Percentiles rank a stretch among this genome's conserved stretches.
phyloP scores from a whole-genome alignment of 2,329 filamentous ascomycete species.

The Exophiala oligosperma region DNA sequence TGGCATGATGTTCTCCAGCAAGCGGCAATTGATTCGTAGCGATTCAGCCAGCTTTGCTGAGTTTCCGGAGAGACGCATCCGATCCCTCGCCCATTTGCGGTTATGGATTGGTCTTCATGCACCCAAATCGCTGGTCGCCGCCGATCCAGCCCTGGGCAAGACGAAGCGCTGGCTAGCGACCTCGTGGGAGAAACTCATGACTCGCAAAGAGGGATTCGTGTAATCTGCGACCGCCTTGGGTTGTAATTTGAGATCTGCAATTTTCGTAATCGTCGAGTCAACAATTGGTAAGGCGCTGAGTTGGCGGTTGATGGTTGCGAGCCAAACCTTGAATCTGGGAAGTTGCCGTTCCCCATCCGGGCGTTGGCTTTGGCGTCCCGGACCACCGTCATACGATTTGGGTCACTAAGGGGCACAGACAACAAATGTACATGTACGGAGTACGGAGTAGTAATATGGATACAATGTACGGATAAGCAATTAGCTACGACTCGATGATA shows the following conservation, averaged over 20 bases:
- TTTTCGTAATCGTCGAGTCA: not conserved
- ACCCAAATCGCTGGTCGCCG: not conserved
- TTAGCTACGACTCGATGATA: no score
- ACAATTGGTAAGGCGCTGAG: not conserved
- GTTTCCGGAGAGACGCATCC: not conserved
- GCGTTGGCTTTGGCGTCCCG: not conserved
- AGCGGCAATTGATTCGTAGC: slow-evolving; percentile 16
- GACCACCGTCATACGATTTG: not conserved
- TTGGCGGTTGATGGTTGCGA: not conserved
- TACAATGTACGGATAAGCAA: not conserved
- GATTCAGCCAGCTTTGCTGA: slow-evolving; percentile 15
- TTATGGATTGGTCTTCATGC: not conserved
- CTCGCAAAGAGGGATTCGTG: not conserved
- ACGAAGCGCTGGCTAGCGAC: not conserved
- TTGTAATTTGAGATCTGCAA: not conserved
- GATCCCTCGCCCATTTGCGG: not conserved
- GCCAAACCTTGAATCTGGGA: slow-evolving; percentile 1
- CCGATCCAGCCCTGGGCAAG: not conserved
- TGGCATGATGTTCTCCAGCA: slow-evolving; percentile 9
- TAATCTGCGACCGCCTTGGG: not conserved
- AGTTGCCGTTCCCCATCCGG: not conserved
- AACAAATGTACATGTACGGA: not conserved
- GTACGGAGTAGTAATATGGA: not conserved
- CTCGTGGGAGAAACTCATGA: not conserved
- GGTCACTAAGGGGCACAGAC: not conserved